Base-by-base conservation (phyloP, 108 stramenopile species). In the Stephanodiscus minutulus region DNA sequence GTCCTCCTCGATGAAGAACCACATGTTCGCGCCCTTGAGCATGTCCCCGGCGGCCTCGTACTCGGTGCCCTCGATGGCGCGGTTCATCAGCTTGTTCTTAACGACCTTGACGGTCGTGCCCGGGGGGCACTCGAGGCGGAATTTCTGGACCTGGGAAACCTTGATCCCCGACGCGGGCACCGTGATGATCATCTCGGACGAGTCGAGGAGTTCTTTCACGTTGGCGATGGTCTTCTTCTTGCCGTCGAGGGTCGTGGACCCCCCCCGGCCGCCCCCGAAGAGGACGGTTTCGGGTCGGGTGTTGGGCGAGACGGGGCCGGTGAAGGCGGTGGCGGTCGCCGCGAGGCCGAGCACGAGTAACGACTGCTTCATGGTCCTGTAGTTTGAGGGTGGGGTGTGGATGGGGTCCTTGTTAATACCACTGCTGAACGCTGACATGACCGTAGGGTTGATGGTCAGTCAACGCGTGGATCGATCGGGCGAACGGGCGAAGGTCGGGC, bases 1-100 rank as follows among this genome's bases (percentile, higher is more conserved):
- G 65, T 97, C 93, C 56, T 94, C 92, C 63, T 96, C 92, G 50
- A 95, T 88, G 81, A 97, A 97, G 66, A 97, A 91, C 96, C 96
- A 97, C 90, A 93, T 86, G 86, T 97, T 97, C 56, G 91, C 77
- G 17, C 95, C 95, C 66, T 79, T 85, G 13, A 92, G 81, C 66
- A 91, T 48, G 12, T 70, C 55, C 11, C 76, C 66, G 44, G 83
- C 88, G 31, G 67, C 57, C 77, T 89, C 89, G 49, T 83, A 95
- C 8, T 79, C 72, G 29, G 91, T 90, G 25, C 91, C 96, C 58
- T 91, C 89, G 21, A 91, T 58, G 36, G 96, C 95, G 27, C 91
- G 87, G 20, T 49, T 31, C 95, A 97, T 96, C 55, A 97, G 86
- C 37, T 84, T 95, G 80, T 97, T 97, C 84, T 97, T 97, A 37